Percentiles rank a stretch among this genome's conserved stretches.
Evolutionary conservation across 2,329 filamentous ascomycete genomes (phyloP).

Genomic region (Xylaria sp.): DNA sequence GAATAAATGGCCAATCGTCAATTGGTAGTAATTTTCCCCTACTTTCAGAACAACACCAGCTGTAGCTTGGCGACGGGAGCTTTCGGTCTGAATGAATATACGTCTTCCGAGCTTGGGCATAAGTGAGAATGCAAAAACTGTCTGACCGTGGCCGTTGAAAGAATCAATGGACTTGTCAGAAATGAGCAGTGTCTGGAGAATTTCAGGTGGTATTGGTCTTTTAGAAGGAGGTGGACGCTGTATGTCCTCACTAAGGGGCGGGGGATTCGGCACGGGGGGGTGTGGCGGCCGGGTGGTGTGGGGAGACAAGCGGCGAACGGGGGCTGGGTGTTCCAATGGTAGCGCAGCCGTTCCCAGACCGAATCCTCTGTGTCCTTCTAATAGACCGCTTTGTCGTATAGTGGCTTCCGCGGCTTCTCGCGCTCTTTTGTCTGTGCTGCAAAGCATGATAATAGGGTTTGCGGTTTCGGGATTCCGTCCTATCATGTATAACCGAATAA

Average conservation of each 20-base stretch:
- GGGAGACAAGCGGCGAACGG: neutral
- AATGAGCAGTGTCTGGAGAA: neutral
- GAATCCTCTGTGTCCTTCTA: constrained; percentile 21
- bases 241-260: too few species aligned
- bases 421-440: constrained; percentile 20
- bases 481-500: constrained; percentile 35
- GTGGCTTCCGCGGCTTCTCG: constrained; percentile 19
- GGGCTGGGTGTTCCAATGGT: constrained; percentile 26
- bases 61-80: neutral
- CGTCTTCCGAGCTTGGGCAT: constrained; percentile 16
- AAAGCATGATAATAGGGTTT: constrained; percentile 34
- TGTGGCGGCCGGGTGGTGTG: too few species aligned
- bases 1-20: constrained; percentile 24
- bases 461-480: constrained; percentile 25
- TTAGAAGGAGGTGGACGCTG: neutral
- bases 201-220: neutral
- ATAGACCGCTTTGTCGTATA: constrained; percentile 25
- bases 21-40: constrained; percentile 11
- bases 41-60: constrained; percentile 20
- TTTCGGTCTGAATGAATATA: neutral
- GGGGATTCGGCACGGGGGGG: too few species aligned
- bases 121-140: neutral
- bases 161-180: too few species aligned
- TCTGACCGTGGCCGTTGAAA: neutral
- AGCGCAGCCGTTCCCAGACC: constrained; percentile 22